phyloP scores from a whole-genome alignment of 495 filamentous ascomycete species.

The Talaromyces adpressus region DNA sequence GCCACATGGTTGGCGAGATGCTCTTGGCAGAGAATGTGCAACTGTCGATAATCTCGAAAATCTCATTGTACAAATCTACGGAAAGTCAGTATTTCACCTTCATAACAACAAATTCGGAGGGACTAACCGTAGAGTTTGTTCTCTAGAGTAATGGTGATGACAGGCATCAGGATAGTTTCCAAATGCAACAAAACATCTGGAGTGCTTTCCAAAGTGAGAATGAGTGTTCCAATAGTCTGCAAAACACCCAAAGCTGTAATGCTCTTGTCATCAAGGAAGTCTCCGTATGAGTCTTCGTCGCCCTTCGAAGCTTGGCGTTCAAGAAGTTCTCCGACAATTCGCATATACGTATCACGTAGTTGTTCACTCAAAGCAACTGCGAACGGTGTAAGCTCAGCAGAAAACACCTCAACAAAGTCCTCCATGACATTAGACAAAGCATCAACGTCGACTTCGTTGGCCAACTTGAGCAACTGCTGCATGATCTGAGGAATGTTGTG shows the following conservation, averaged over 20 bases:
- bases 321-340: slow-evolving; percentile 85
- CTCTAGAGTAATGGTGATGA: slow-evolving; percentile 90
- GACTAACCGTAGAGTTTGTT: slow-evolving; percentile 82
- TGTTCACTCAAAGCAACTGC: slow-evolving; percentile 97
- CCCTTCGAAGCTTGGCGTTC: slow-evolving; percentile 71
- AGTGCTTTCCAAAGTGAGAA: slow-evolving; percentile 92
- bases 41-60: slow-evolving; percentile 98
- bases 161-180: slow-evolving; percentile 92
- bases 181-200: slow-evolving; percentile 90
- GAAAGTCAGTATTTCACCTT: slow-evolving; percentile 15
- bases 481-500: slow-evolving; percentile 99
- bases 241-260: slow-evolving; percentile 94
- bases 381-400: slow-evolving; percentile 89
- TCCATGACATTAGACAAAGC: slow-evolving; percentile 99
- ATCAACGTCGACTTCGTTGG: slow-evolving; percentile 93
- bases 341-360: slow-evolving; percentile 89
- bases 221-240: slow-evolving; percentile 95
- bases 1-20: slow-evolving; percentile 96
- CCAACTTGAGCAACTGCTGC: slow-evolving; percentile 94
- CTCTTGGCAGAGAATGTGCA: slow-evolving; percentile 97
- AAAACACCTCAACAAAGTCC: slow-evolving; percentile 98
- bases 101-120: background rate
- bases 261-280: slow-evolving; percentile 96
- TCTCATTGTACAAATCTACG: slow-evolving; percentile 86
- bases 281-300: slow-evolving; percentile 72